phyloP scores from a whole-genome alignment of 352 stramenopile genomes.

The Globisporangium polare region DNA sequence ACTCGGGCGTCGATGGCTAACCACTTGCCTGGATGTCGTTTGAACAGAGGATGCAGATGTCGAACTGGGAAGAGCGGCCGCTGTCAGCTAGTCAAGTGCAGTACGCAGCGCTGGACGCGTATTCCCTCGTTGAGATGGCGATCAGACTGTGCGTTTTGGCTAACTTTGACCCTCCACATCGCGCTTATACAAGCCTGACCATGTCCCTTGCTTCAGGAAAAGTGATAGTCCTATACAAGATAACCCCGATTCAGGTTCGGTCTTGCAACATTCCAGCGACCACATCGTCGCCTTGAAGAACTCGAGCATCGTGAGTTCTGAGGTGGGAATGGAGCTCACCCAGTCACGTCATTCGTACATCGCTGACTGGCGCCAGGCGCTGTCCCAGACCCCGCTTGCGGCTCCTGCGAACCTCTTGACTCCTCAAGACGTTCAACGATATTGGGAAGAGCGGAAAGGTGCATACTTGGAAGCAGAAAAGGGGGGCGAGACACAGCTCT shows the following conservation, averaged over 20 bases:
- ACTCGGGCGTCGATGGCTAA: background rate
- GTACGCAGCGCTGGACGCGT: constrained; percentile 65
- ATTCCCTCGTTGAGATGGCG: constrained; percentile 51
- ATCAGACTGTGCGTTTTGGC: constrained; percentile 36
- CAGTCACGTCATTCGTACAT: constrained; percentile 27
- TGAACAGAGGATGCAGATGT: constrained; percentile 55
- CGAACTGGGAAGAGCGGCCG: constrained; percentile 60
- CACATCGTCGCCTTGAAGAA: constrained; percentile 24
- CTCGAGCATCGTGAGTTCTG: constrained; percentile 21
- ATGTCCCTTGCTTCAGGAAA: background rate
- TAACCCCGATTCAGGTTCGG: background rate
- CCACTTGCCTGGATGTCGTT: background rate
- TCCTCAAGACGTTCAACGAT: constrained; percentile 25
- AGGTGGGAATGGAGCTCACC: constrained; percentile 22
- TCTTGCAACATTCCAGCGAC: constrained; percentile 22
- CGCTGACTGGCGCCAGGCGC: constrained; percentile 23
- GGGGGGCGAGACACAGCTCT: background rate
- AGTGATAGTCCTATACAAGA: background rate
- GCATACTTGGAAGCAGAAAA: constrained; percentile 10
- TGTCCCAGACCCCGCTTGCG: background rate
- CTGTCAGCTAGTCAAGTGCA: constrained; percentile 41
- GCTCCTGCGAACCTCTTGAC: constrained; percentile 22
- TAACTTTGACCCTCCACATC: background rate
- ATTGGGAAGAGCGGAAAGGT: constrained; percentile 30
- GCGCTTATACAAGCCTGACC: background rate